Evolutionary conservation across 495 filamentous ascomycete genomes (phyloP), one percentile per base, ranked within the genome.

Genomic region (Venustampulla echinocandica): DNA sequence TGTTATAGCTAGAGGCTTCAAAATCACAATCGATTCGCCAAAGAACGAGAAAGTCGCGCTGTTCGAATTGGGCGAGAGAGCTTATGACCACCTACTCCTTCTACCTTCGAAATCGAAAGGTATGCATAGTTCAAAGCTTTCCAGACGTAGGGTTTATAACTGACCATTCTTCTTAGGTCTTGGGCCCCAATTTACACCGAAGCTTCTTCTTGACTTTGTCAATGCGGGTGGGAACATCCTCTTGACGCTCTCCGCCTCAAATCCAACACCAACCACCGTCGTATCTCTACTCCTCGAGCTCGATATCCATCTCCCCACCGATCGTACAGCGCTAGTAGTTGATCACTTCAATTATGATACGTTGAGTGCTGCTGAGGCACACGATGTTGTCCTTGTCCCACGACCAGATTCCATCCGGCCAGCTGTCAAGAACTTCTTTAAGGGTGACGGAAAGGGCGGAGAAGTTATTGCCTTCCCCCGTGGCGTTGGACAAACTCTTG

Each of bases 261-360:
- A 75, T 40, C 63, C 83, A 4, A 84, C 84, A 7, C 84, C 93
- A 24, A 81, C 80, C 53, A 79, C 83, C 42, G 71, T 95, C 53
- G 82, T 80, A 57, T 90, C 88, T 46, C 76, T 96, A 19, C 85
- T 95, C 47, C 70, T 87, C 51, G 90, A 98, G 66, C 69, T 96
- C 60, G 93, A 95, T 59, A 86, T 98, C 59, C 77, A 88, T 56
- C 77, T 96, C 11, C 82, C 93, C n/a, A 58, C 66, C 17, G 93
- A 95, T 59, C 84, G 87, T 53, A 82, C 81, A 30, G 77, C 84
- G 25, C 67, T 90, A 23, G 82, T 92, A 1, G 79, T 97, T 33
- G 92, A 98, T 62, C 92, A 98, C 73, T 95, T 95, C 77, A 86
- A 87, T 67, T 87, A 93, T 66, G 90, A 96, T 58, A 75, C 75